Conservation (phyloP, 2,329 filamentous ascomycete genomes). For the Penicillium vulpinum region DNA sequence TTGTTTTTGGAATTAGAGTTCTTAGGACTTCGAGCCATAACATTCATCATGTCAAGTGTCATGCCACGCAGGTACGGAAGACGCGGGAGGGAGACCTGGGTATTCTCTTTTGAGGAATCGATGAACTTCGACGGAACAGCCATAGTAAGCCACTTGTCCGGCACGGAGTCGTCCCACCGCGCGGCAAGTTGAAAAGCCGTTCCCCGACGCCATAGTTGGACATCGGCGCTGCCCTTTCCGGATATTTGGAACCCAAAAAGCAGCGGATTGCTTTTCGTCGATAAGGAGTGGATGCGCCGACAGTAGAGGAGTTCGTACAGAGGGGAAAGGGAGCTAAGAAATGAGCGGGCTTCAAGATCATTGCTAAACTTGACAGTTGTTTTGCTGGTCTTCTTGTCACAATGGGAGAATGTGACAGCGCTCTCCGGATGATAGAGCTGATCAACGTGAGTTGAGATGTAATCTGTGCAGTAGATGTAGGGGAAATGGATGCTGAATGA, state of each 20-base stretch:
- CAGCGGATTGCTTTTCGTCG: constrained; percentile 25
- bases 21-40: constrained; percentile 28
- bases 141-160: constrained; percentile 33
- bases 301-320: constrained; percentile 31
- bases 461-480: constrained; percentile 28
- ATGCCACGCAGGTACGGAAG: constrained; percentile 26
- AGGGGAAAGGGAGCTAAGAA: constrained; percentile 31
- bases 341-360: constrained; percentile 19
- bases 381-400: constrained; percentile 26
- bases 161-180: constrained; percentile 29
- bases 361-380: constrained; percentile 24
- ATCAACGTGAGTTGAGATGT: constrained; percentile 34
- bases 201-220: constrained; percentile 33
- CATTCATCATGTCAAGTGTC: constrained; percentile 30
- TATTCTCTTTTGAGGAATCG: constrained; percentile 22
- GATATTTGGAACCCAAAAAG: constrained; percentile 26
- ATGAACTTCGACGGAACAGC: constrained; percentile 16
- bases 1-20: constrained; percentile 16
- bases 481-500: constrained; percentile 29
- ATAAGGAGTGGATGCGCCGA: constrained; percentile 26
- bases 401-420: constrained; percentile 31
- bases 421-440: constrained; percentile 27
- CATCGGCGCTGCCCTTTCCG: constrained; percentile 28
- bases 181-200: constrained; percentile 25
- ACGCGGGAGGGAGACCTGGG: constrained; percentile 22